These are phyloP conservation scores for Niveomyces coronatus DNA, from an alignment of 2,329 filamentous ascomycete genomes.

Conservation along the genomic window DNA sequence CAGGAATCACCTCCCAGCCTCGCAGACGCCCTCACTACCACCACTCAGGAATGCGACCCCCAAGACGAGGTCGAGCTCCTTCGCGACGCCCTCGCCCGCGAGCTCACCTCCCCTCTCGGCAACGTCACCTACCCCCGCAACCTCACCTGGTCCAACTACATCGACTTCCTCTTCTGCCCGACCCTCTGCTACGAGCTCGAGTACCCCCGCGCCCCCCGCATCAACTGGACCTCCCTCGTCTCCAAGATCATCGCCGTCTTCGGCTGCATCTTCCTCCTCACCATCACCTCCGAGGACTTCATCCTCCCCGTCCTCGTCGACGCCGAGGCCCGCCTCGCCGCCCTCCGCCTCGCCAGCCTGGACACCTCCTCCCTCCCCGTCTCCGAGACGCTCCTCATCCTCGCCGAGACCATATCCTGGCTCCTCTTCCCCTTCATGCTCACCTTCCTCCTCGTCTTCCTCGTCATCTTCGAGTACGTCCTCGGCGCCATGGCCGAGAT, in stretches of 20 bases:
- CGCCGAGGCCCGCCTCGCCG: conserved; percentile 45
- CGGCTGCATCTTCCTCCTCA: conserved; percentile 91
- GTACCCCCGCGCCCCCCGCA: conserved; percentile 70
- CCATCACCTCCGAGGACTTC: conserved; percentile 85
- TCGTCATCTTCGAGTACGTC: conserved; percentile 97
- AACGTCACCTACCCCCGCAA: conserved; percentile 85
- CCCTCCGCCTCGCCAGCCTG: conserved; percentile 18
- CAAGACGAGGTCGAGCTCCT: conserved; percentile 53
- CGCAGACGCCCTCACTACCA: background rate
- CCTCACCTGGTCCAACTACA: conserved; percentile 70
- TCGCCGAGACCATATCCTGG: conserved; percentile 82
- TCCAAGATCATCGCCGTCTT: conserved; percentile 85
- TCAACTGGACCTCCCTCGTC: conserved; percentile 71
- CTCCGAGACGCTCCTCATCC: conserved; percentile 63
- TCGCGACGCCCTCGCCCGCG: conserved; percentile 77
- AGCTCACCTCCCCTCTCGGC: conserved; percentile 84
- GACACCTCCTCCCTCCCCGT: conserved; percentile 25
- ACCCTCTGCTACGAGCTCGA: conserved; percentile 97
- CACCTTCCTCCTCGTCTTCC: conserved; percentile 87
- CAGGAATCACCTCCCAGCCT: conserved; percentile 10
- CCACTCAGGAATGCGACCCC: conserved; percentile 17
- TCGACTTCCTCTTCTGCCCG: conserved; percentile 82
- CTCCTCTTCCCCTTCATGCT: conserved; percentile 97
- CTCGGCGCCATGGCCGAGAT: conserved; percentile 92
- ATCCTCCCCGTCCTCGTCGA: conserved; percentile 82